A percentile compares a stretch with the other conserved stretches of the same genome.
phyloP scores from a whole-genome alignment of 805 yeast species.

The Saccharomycopsis fibuligera region DNA sequence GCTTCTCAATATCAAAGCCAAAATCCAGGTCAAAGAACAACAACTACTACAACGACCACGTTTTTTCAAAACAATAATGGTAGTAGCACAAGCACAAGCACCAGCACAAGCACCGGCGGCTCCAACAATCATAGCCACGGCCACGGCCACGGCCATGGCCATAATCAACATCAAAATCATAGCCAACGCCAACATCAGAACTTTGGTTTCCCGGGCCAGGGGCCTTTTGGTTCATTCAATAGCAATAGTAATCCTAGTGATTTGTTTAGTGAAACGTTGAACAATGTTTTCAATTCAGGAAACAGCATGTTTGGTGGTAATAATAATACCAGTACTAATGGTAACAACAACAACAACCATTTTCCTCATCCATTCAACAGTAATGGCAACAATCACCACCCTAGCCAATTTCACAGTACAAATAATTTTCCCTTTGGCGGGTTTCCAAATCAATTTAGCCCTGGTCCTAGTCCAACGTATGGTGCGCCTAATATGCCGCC shows the following conservation, averaged over 20 bases:
- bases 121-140: too few species aligned
- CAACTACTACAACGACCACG: conserved; percentile 2
- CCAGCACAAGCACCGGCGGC: neutral
- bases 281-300: neutral
- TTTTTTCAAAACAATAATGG: neutral
- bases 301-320: neutral
- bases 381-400: neutral
- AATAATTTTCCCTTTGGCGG: conserved; percentile 10
- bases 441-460: too few species aligned
- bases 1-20: neutral
- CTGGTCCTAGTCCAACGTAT: too few species aligned
- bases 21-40: neutral
- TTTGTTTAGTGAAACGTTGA: conserved; percentile 3
- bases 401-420: conserved; percentile 20
- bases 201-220: neutral
- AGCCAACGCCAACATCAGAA: too few species aligned
- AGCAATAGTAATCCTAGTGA: neutral
- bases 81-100: neutral
- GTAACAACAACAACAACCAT: neutral
- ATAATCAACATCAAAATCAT: too few species aligned
- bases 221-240: neutral
- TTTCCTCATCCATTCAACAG: too few species aligned
- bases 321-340: neutral
- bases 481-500: conserved; percentile 71
- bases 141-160: too few species aligned